Base-by-base conservation (phyloP, 768 basidiomycete species). In the Termitomyces sp. region DNA sequence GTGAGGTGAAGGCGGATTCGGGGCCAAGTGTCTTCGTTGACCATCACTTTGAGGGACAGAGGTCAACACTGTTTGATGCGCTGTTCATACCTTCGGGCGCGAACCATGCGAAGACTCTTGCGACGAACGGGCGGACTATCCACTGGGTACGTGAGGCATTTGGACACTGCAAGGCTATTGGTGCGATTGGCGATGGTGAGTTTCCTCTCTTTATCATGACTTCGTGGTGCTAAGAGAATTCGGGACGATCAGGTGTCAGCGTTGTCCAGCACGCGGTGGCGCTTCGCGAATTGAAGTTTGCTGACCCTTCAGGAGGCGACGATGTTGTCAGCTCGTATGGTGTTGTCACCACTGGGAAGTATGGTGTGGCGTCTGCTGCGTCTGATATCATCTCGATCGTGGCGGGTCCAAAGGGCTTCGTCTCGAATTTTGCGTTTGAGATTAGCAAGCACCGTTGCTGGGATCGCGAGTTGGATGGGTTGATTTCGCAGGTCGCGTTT, bases 131-230 rank as follows among this genome's bases (percentile, higher is more conserved):
- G 5, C 83, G 93, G 20, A 81, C 81, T 8, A 75, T 92, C n/a
- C 91, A 96, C 70, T 93, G 89, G 80, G 82, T 90, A 3, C 83
- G 90, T 49, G 93, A 95, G 73, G 88, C 91, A 2, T 95, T 91
- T 74, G 89, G 89, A 22, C 94, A 95, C 73, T 88, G 86, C 74
- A 95, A 95, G 76, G 71, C 89, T 18, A 91, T 96, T 60, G 90
- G 85, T 2, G 92, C 87, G 1, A 78, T 89, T 50, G 94, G 92
- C 11, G 81, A 85, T 70, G 87, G 88, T 84, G 46, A 35, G 71
- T 64, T 28, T 28, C 60, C 22, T 15, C 20, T 22, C 44, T 16
- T 20, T 32, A n/a, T 2, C 54, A 5, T 52, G 18, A 33, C 5
- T 35, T 57, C n/a, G 12, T 49, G 49, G 24, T 18, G 8, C 49